Conservation (phyloP, 352 stramenopile genomes). For the Phytopythium chamaehyphon region DNA sequence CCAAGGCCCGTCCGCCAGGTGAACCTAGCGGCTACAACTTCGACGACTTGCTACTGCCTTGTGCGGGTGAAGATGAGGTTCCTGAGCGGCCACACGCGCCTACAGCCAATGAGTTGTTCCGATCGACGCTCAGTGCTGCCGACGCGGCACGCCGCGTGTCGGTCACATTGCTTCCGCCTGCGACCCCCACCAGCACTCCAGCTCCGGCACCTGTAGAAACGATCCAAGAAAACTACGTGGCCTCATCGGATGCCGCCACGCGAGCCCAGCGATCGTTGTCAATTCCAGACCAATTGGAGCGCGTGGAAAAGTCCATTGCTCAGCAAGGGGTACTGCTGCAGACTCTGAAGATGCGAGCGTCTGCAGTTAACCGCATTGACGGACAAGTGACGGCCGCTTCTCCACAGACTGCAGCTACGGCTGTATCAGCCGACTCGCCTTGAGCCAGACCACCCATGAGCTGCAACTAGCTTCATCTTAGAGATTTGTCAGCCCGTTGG, state of each 20-base stretch:
- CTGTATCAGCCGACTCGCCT: slow-evolving; percentile 26
- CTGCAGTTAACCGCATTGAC: too few relatives aligned
- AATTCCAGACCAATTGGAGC: slow-evolving; percentile 45
- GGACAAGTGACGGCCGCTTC: slow-evolving; percentile 6
- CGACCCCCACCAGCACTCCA: too few relatives aligned
- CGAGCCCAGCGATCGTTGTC: slow-evolving; percentile 30
- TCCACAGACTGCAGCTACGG: slow-evolving; percentile 31
- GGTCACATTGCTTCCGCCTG: slow-evolving; percentile 5
- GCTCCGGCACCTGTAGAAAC: too few relatives aligned
- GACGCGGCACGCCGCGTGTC: slow-evolving; percentile 5
- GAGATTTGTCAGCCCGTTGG: not conserved
- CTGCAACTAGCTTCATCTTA: not conserved
- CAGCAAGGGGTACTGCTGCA: slow-evolving; percentile 59
- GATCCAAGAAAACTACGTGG: slow-evolving; percentile 2
- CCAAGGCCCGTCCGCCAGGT: slow-evolving; percentile 14
- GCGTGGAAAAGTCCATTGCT: slow-evolving; percentile 58
- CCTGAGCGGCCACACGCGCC: not conserved
- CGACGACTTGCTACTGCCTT: slow-evolving; percentile 34
- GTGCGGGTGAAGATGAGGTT: too few relatives aligned
- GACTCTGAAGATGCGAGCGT: slow-evolving; percentile 2
- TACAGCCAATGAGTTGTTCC: slow-evolving; percentile 8
- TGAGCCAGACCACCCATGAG: slow-evolving; percentile 7
- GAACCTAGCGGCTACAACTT: slow-evolving; percentile 40
- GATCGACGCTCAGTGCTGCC: slow-evolving; percentile 5
- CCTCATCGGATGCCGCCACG: slow-evolving; percentile 20